Evolutionary conservation across 2,329 filamentous ascomycete species (phyloP), one percentile per base, ranked within the genome.

Genomic region (Chaetomium sp.): DNA sequence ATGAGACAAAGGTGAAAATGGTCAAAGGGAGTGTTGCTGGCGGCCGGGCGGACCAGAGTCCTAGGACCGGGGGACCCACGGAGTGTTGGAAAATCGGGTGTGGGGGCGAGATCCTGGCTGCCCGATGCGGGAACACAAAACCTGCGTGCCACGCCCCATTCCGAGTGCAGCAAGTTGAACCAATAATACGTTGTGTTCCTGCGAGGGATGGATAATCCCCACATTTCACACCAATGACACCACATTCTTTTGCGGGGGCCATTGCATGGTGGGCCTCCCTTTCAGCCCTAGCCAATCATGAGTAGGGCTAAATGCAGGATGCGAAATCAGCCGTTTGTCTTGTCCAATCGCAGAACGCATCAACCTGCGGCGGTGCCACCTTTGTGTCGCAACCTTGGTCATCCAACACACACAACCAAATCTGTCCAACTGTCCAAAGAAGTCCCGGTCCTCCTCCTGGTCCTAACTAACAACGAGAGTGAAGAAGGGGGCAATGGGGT

Each of bases 61-160:
- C 19, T 40, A 40, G 54, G 51, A 50, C 41, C 45, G 56, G 57
- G 61, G 57, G 55, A n/a, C 43, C 42, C 11, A 9, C 52, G 19
- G 49, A 47, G 58, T 60, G 55, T 60, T 58, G 40, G 59, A 55
- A 60, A 53, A 50, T 14, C 33, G 33, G 27, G 45, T 32, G 38
- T n/a, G 19, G 32, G 45, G 19, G 19, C 19, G 14, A 36, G n/a
- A 47, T 12, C 19, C 50, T 60, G 55, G 55, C 42, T 53, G 44
- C 53, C 53, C 46, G 50, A 58, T 37, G 12, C 54, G 49, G 19
- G 54, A 35, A 12, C 12, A 19, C 14, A 41, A 49, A 52, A 55
- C 53, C 47, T 41, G 46, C 49, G 50, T 52, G 49, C 49, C 46
- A 55, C 27, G 54, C 45, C 32, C 34, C 50, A n/a, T 36, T 36